Conservation (phyloP, 2,329 filamentous ascomycete genomes). For the Fusarium brachygibbosum region DNA sequence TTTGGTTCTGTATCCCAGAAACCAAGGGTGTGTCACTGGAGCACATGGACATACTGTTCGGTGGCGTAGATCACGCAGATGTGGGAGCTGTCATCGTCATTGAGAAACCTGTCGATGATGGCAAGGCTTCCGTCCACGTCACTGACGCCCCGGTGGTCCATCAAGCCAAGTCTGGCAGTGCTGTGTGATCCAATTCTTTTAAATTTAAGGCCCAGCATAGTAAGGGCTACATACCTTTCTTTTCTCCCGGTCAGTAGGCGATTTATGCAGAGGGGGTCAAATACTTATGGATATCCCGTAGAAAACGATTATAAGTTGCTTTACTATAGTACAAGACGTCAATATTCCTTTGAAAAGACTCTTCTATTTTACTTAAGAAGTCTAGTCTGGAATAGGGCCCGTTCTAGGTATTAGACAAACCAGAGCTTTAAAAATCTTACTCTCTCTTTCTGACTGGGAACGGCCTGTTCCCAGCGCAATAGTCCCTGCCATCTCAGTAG, state of each 20-base stretch:
- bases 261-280: background rate
- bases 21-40: constrained; percentile 6
- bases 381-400: background rate
- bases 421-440: no score
- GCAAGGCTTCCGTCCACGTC: background rate
- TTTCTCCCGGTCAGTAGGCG: no score
- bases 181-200: background rate
- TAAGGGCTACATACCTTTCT: background rate
- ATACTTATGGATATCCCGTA: no score
- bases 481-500: background rate
- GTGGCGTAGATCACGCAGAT: constrained; percentile 1
- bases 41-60: constrained; percentile 9
- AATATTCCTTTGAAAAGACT: no score
- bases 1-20: constrained; percentile 15
- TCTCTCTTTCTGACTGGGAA: no score
- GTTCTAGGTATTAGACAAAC: background rate
- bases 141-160: background rate
- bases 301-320: no score
- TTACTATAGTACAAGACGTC: no score
- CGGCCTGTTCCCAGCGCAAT: background rate
- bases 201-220: background rate
- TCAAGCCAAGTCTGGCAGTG: background rate
- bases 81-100: background rate
- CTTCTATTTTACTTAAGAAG: background rate
- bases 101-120: background rate